These are phyloP conservation scores for Yamadazyma kanchanaburiensis DNA, from an alignment of 1,139 yeast species.

Conservation along the genomic window DNA sequence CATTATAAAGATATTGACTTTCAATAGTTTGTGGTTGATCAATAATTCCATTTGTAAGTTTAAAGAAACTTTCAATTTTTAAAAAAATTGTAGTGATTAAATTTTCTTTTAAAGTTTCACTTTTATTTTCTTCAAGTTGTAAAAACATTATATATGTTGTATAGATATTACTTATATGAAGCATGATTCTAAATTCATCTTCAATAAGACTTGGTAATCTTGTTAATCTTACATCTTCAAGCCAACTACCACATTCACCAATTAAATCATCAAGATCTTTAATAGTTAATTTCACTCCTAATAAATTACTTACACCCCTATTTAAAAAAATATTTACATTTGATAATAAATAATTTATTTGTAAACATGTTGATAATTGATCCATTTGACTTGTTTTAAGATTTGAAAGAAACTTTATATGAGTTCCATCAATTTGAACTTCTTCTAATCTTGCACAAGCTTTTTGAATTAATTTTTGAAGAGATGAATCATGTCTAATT, in stretches of 20 bases:
- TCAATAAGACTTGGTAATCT: conserved; percentile 14
- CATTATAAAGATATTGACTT: conserved; percentile 24
- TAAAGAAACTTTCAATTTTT: conserved; percentile 10
- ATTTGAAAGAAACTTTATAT: conserved; percentile 21
- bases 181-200: conserved; percentile 25
- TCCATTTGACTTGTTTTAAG: conserved; percentile 16
- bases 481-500: conserved; percentile 17
- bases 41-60: conserved; percentile 10
- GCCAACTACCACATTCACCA: conserved; percentile 26
- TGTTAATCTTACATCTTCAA: conserved; percentile 17
- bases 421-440: conserved; percentile 22
- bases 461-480: conserved; percentile 19
- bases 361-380: conserved; percentile 19
- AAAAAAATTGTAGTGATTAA: conserved; percentile 19
- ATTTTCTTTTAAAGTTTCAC: conserved; percentile 16
- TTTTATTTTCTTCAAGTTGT: conserved; percentile 32
- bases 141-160: conserved; percentile 29
- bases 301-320: conserved; percentile 21
- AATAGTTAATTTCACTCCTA: conserved; percentile 22
- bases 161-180: conserved; percentile 29
- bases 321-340: conserved; percentile 21
- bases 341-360: conserved; percentile 28
- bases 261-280: conserved; percentile 22
- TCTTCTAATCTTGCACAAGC: conserved; percentile 24
- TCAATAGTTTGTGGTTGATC: conserved; percentile 7